Conservation (phyloP, 441 rosid species). For the Aleurites moluccanus region DNA sequence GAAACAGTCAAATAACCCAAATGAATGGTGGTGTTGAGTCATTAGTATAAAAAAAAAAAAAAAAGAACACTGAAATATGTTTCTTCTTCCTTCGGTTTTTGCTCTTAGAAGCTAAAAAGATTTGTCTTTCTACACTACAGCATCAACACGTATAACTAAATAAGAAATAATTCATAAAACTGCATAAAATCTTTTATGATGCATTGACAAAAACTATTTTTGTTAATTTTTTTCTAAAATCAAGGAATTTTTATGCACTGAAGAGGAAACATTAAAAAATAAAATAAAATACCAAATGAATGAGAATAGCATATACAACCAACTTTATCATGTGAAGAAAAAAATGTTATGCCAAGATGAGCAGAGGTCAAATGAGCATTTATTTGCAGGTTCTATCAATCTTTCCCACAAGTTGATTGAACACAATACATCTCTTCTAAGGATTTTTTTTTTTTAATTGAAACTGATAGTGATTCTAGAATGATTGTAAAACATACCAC, state of each 20-base stretch:
- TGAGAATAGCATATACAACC: background rate
- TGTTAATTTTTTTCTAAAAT: background rate
- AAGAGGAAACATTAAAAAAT: background rate
- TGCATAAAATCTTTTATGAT: background rate
- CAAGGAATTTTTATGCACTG: background rate
- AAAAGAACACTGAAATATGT: background rate
- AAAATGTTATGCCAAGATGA: background rate
- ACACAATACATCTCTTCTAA: background rate
- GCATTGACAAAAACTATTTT: background rate
- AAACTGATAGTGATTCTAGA: background rate
- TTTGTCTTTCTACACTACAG: background rate
- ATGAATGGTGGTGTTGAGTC: background rate
- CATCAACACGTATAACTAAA: background rate
- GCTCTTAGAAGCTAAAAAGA: background rate
- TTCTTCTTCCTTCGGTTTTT: background rate
- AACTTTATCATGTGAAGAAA: background rate
- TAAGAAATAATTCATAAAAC: background rate
- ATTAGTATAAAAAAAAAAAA: background rate
- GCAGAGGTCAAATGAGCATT: background rate
- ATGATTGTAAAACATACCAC: background rate
- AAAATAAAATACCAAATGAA: background rate
- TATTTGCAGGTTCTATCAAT: background rate
- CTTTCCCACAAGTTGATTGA: background rate
- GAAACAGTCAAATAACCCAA: background rate
- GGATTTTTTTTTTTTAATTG: background rate